Evolutionary conservation across 2,329 filamentous ascomycete species (phyloP).

Genomic region (Alternaria infectoria): DNA sequence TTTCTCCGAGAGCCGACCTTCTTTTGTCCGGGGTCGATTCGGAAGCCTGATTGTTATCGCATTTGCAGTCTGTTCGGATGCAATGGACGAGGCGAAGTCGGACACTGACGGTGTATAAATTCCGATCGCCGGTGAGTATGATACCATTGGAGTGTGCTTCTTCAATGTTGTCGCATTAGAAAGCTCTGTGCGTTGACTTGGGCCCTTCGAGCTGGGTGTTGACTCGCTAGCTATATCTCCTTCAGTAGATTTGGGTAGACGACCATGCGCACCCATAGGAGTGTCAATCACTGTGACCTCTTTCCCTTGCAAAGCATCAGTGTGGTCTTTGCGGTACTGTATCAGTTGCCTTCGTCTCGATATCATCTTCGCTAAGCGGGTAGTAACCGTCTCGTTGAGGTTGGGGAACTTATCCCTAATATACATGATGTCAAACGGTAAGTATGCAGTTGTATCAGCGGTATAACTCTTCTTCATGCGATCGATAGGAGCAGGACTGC

Average conservation of each 20-base stretch:
- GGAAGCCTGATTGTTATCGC: neutral
- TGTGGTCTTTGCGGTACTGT: neutral
- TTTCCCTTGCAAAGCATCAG: neutral
- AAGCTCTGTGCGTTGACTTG: neutral
- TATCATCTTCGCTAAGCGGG: neutral
- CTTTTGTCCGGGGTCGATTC: neutral
- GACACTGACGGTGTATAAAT: neutral
- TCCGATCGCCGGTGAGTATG: neutral
- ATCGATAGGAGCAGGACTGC: neutral
- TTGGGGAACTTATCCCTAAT: neutral
- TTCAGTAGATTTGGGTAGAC: neutral
- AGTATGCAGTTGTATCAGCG: neutral
- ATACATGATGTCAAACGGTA: neutral
- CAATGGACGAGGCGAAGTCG: neutral
- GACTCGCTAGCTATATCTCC: neutral
- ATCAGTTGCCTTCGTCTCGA: neutral
- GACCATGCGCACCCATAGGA: accelerated
- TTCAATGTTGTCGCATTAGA: neutral
- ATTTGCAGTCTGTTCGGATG: neutral
- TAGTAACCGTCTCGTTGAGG: neutral
- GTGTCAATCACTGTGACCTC: neutral
- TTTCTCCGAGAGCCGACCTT: neutral
- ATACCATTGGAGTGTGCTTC: neutral
- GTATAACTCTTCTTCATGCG: neutral
- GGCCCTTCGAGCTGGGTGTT: neutral